Base-by-base conservation (phyloP, 495 filamentous ascomycete species). In the Talaromyces trachyspermus region DNA sequence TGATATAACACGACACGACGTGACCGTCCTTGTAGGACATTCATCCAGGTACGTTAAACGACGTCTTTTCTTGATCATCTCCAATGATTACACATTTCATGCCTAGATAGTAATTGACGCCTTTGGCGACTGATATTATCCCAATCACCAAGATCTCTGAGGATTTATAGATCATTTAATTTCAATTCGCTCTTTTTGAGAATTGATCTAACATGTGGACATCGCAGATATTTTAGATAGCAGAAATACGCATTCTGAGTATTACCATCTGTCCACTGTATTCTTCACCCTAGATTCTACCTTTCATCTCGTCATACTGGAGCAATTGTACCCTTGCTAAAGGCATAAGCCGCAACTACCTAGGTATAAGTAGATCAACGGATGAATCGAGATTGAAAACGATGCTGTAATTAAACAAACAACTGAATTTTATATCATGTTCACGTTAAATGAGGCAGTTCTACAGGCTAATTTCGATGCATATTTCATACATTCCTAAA, bases 71-170 rank as follows among this genome's bases (percentile, higher is more conserved):
- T 0, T n/a, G 26, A 2, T 40, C 12, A 24, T 23, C 53, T 72
- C 74, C 82, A 50, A 84, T 83, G 85, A 89, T 87, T 85, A 88
- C 40, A 79, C 73, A 70, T 63, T 62, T 74, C 72, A 81, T 74
- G 84, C 84, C 83, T 86, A 88, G 85, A 89, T 86, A 86, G 82
- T 86, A 89, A 75, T 72, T 81, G 81, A 87, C 76, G 76, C 75
- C 70, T 79, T 62, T 58, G 71, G 81, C 75, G 68, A 53, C 70
- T 85, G 80, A 83, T 75, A 71, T 73, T 75, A 65, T 54, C 60
- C 50, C 74, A 72, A 71, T 72, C 77, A 88, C 85, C 84, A 89
- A 89, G 84, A 89, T 89, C 84, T 81, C 85, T 89, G 84, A 89
- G 82, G 71, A 67, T 58, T 43, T 50, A 58, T 22, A 41, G 4